Evolutionary conservation across 2,329 filamentous ascomycete species (phyloP).

Genomic region (Fusarium sp.): DNA sequence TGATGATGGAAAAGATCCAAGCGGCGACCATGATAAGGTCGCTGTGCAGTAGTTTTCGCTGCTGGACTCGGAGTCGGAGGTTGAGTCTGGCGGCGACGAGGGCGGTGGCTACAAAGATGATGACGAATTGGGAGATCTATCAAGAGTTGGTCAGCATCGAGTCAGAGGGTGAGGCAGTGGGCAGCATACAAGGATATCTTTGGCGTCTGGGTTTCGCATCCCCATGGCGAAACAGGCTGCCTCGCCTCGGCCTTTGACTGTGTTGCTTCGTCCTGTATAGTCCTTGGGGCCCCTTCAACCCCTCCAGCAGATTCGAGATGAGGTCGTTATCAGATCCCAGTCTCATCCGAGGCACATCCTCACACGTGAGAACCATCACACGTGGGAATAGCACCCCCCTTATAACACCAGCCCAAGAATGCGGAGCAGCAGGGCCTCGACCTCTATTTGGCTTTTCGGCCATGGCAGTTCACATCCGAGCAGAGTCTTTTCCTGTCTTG

Average conservation of each 20-base stretch:
- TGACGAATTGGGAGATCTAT: constrained; percentile 18
- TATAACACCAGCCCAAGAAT: background rate
- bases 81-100: constrained; percentile 31
- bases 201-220: background rate
- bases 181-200: background rate
- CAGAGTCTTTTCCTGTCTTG: background rate
- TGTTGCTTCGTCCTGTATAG: no score
- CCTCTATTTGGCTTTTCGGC: background rate
- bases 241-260: background rate
- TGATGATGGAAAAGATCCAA: constrained; percentile 15
- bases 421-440: background rate
- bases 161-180: fast-evolving
- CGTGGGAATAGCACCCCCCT: background rate
- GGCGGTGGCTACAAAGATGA: constrained; percentile 12
- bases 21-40: constrained; percentile 34
- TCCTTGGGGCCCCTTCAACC: background rate
- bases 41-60: constrained; percentile 18
- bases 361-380: background rate
- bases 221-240: background rate
- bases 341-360: background rate
- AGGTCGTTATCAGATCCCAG: background rate
- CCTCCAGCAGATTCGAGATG: background rate
- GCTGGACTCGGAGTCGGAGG: constrained; percentile 28
- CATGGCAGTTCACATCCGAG: background rate
- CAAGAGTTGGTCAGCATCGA: background rate